Percentiles rank a stretch among this genome's conserved stretches.
Evolutionary conservation across 192 early-diverging fungal species (phyloP).

Genomic region (Rhizophagus prolifer): DNA sequence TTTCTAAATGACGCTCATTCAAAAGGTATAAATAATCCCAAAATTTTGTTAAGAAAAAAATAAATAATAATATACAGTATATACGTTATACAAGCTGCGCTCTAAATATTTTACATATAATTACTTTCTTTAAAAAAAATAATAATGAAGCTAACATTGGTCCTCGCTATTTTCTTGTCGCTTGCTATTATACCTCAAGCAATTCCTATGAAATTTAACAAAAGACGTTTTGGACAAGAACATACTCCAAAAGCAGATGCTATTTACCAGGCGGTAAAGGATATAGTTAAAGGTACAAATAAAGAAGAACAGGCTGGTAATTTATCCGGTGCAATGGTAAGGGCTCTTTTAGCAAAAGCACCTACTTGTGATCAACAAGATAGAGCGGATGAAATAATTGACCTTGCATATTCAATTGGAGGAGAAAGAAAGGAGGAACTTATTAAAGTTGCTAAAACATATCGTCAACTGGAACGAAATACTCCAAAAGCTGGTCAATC

Average conservation of each 20-base stretch:
- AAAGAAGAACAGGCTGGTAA: not conserved
- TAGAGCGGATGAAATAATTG: constrained; percentile 5
- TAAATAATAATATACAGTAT: no score
- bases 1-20: no score
- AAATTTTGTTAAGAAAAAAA: no score
- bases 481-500: constrained; percentile 11
- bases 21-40: no score
- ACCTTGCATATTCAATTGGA: not conserved
- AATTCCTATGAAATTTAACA: not conserved
- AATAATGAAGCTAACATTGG: no score
- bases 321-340: constrained; percentile 17
- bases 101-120: no score
- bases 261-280: not conserved
- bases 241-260: constrained; percentile 5
- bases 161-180: not conserved
- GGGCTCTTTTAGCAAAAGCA: constrained; percentile 16
- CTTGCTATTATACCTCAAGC: not conserved
- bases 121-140: no score
- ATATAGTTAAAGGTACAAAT: not conserved
- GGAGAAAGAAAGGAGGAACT: not conserved
- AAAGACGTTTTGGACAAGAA: constrained; percentile 24
- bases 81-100: no score
- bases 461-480: constrained; percentile 21
- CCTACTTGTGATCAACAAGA: constrained; percentile 18
- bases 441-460: not conserved